Percentiles rank a stretch among this genome's conserved stretches.
Evolutionary conservation across 441 rosid species (phyloP).

Genomic region (Aleurites moluccanus): DNA sequence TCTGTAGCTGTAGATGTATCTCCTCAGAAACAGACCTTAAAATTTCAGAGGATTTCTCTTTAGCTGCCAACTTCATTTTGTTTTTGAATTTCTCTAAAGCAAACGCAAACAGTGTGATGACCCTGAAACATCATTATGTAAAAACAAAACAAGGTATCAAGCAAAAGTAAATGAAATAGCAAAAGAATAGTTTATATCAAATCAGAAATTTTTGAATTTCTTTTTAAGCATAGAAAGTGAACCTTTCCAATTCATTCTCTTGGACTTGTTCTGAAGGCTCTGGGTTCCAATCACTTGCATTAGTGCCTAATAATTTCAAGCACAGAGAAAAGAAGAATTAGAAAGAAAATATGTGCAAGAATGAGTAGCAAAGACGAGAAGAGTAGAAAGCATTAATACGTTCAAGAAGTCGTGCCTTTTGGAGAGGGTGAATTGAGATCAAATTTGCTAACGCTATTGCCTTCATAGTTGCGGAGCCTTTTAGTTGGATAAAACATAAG

Average conservation of each 20-base stretch:
- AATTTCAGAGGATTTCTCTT: conserved; percentile 71
- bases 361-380: conserved; percentile 15
- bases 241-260: conserved; percentile 73
- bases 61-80: conserved; percentile 62
- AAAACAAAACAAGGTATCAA: conserved; percentile 25
- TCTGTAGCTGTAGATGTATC: conserved; percentile 56
- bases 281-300: conserved; percentile 41
- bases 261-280: conserved; percentile 49
- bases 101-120: conserved; percentile 51
- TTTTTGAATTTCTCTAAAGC: conserved; percentile 63
- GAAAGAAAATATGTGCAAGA: conserved; percentile 20
- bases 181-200: conserved; percentile 18
- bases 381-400: conserved; percentile 19
- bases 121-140: conserved; percentile 57
- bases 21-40: conserved; percentile 68
- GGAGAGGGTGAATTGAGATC: conserved; percentile 45
- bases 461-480: conserved; percentile 41
- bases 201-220: conserved; percentile 4
- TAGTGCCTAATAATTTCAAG: conserved; percentile 40
- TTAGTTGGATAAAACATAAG: conserved; percentile 43
- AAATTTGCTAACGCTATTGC: conserved; percentile 34
- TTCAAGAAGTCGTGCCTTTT: conserved; percentile 45
- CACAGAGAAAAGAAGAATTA: conserved; percentile 20
- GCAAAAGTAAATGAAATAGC: conserved; percentile 10
- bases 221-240: conserved; percentile 12